Evolutionary conservation across 2,329 filamentous ascomycete species (phyloP), one percentile per base, ranked within the genome.

Genomic region (Cercospora berteroae): DNA sequence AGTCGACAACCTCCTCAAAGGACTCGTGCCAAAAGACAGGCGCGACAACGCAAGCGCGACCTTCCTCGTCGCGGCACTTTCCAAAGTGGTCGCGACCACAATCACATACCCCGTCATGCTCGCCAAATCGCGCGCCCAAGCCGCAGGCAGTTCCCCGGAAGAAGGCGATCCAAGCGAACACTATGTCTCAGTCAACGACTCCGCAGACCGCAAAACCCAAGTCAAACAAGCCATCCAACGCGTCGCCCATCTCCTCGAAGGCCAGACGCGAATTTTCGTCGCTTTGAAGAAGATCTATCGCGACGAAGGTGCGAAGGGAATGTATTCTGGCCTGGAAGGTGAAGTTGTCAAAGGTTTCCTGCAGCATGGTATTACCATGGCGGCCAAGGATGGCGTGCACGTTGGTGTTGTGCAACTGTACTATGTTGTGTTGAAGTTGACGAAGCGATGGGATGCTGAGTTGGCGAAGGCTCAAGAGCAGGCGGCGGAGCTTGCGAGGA

Each of bases 51-150:
- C 87, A 0, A 83, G 85, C 0, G 79, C 86, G 0, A 89, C 86
- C 0, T 91, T 91, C 74, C 76, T 91, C 1, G 78, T 91, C 10
- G 93, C 93, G 0, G 93, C 93, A 0, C 76, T 90, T 27, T 93
- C 90, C 79, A 97, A 97, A 80, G 89, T 89, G 0, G 81, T 90
- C 25, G 93, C 93, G 0, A 92, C 89, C 7, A 85, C 87, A 0
- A 81, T 93, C 66, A 96, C 91, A 0, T 97, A 96, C 76, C 94
- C 94, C 0, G 90, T 97, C 77, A 91, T 91, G 65, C 88, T 93
- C 31, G 92, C 92, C n/a, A 94, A 94, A 80, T 88, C 91, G 2
- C 85, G 92, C 27, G 85, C 92, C 3, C 92, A 96, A 77, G 86
- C 90, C 25, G 84, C 85, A 1, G 75, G 77, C 6, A 74, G 76